Conservation (phyloP, 768 basidiomycete species). For the Exidia glandulosa region DNA sequence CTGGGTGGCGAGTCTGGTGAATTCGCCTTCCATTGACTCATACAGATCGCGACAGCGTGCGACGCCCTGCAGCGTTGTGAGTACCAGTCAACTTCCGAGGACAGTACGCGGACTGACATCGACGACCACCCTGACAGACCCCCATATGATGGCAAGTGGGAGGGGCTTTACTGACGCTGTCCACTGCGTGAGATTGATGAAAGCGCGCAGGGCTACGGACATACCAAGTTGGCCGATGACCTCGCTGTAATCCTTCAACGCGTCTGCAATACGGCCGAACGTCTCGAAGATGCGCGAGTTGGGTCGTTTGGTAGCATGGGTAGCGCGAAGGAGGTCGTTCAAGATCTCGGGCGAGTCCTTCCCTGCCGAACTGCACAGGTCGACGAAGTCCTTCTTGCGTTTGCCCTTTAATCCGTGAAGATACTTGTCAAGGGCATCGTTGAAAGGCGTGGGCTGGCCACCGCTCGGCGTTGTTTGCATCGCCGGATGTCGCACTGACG, state of each 20-base stretch:
- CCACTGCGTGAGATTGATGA: neutral
- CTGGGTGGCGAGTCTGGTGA: conserved; percentile 6
- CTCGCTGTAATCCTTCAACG: neutral
- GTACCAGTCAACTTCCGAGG: neutral
- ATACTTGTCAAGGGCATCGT: neutral
- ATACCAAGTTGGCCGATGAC: neutral
- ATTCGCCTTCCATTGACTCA: conserved; percentile 12
- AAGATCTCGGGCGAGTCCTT: neutral
- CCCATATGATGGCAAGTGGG: conserved; percentile 3
- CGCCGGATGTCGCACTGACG: too few relatives aligned
- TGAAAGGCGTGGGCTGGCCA: too few relatives aligned
- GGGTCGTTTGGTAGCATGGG: neutral
- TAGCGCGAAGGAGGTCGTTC: neutral
- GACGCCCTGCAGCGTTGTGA: conserved; percentile 4
- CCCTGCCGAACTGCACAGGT: neutral
- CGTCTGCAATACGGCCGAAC: neutral
- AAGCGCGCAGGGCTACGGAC: too few relatives aligned
- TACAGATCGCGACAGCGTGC: conserved; percentile 10
- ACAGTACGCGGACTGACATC: neutral
- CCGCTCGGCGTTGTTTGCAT: too few relatives aligned
- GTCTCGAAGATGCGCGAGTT: neutral
- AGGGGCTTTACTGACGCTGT: conserved; percentile 1
- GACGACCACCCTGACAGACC: conserved; percentile 1
- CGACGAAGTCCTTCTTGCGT: neutral
- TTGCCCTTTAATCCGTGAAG: neutral